These are phyloP conservation scores for Musa acuminata DNA, from an alignment of 176 grass and related monocot species.

Conservation along the genomic window DNA sequence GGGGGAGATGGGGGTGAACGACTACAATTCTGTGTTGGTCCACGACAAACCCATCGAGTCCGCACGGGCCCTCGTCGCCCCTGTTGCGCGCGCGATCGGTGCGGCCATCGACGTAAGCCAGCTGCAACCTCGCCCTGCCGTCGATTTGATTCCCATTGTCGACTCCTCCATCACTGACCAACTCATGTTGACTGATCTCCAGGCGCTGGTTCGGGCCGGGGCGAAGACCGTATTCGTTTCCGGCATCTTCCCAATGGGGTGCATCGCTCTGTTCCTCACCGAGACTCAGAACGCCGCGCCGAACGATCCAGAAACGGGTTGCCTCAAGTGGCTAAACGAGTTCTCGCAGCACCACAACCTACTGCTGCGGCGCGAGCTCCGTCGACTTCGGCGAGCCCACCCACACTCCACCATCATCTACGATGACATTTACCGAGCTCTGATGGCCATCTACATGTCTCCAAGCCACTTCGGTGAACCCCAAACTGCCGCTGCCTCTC, in stretches of 20 bases:
- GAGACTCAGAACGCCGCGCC: not conserved
- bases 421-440: conserved; percentile 5
- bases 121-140: not conserved
- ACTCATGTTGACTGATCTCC: not conserved
- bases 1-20: conserved; percentile 13
- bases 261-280: conserved; percentile 3
- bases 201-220: not conserved
- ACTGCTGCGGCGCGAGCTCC: conserved; percentile 12
- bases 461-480: conserved; percentile 49
- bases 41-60: not conserved
- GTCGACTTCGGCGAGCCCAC: not conserved
- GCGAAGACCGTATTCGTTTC: conserved; percentile 8
- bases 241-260: conserved; percentile 10
- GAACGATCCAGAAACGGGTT: conserved; percentile 18
- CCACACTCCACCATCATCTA: conserved; percentile 1
- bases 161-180: not conserved
- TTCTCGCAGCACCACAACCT: conserved; percentile 20
- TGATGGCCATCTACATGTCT: conserved; percentile 41
- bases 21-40: not conserved
- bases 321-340: conserved; percentile 25
- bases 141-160: not conserved
- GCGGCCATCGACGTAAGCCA: not conserved
- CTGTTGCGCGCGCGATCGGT: not conserved
- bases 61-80: not conserved
- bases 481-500: not conserved